phyloP scores from a whole-genome alignment of 345 rosid genomes.

The Eucalyptus camaldulensis region DNA sequence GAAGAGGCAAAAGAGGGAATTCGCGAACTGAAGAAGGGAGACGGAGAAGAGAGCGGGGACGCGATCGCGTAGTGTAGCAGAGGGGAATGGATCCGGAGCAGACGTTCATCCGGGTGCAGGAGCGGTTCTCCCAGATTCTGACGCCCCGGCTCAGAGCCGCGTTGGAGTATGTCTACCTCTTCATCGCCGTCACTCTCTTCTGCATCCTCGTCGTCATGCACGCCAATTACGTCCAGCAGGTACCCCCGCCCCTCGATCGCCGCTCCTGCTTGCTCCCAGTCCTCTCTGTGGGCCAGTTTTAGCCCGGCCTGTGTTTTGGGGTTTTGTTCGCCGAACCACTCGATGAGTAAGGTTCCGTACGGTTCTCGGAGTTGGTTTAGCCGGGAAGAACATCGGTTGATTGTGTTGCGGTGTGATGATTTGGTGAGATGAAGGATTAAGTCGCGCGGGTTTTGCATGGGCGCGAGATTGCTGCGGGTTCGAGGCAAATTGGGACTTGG shows the following conservation, averaged over 20 bases:
- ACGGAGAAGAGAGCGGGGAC: not conserved
- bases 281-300: not conserved
- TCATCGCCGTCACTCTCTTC: slow-evolving; percentile 75
- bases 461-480: not conserved
- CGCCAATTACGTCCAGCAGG: slow-evolving; percentile 99
- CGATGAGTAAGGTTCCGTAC: not conserved
- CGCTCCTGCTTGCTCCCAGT: not conserved
- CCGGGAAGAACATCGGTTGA: not conserved
- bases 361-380: not conserved
- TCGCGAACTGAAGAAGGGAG: not conserved
- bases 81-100: slow-evolving; percentile 92
- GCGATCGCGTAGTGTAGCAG: not conserved
- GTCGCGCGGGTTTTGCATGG: not conserved
- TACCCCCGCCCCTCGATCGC: not conserved
- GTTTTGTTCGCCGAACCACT: not conserved
- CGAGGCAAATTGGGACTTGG: not conserved
- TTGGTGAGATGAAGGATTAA: not conserved
- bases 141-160: slow-evolving; percentile 69
- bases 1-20: not conserved
- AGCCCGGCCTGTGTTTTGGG: not conserved
- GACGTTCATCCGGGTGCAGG: slow-evolving; percentile 91
- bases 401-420: not conserved
- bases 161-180: slow-evolving; percentile 72
- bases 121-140: slow-evolving; percentile 86
- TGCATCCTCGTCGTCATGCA: slow-evolving; percentile 96